Evolutionary conservation across 345 rosid species (phyloP), one percentile per base, ranked within the genome.

Genomic region (Boechera divaricarpa): DNA sequence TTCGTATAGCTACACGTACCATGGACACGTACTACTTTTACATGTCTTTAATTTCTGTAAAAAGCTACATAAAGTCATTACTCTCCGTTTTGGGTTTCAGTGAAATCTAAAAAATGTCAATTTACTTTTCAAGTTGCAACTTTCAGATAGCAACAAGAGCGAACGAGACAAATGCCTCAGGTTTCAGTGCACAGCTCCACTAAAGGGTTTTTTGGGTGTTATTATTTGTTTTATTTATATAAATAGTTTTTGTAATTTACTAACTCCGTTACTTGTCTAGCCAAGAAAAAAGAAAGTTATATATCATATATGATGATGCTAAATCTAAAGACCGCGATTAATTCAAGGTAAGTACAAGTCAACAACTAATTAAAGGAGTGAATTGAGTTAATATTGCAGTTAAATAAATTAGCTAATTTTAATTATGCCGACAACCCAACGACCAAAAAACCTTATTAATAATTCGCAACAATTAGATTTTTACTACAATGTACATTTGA

Each of bases 31-130:
- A 48, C 52, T 7, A 49, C 33, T 11, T 52, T 55, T 45, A n/a
- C 51, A 66, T 45, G 18, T 10, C 16, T n/a, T 48, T 52, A 9
- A 6, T 33, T 63, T 69, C 29, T 45, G 51, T 52, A 60, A 51
- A 66, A 63, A 26, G 59, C 36, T 32, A 64, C 55, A 28, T 47
- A 38, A 57, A 63, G 52, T 16, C 29, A 38, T 7, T 47, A 21
- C 60, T 77, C 67, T 56, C 28, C n/a, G 64, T 70, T 77, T 77
- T 66, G 77, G 81, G 72, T 64, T 70, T 77, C 77, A 38, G 72
- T 56, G 67, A 35, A 45, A 33, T 63, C 52, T 15, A 56, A 28
- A 61, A 64, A 38, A 64, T 77, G 54, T 3, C 51, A 32, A 69
- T 45, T 51, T 45, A 63, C 36, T 70, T 70, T 70, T 67, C 10